A percentile compares a stretch with the other conserved stretches of the same genome.
These are phyloP conservation scores for Asterophora lycoperdoides DNA, from an alignment of 768 basidiomycete genomes.

Conservation along the genomic window DNA sequence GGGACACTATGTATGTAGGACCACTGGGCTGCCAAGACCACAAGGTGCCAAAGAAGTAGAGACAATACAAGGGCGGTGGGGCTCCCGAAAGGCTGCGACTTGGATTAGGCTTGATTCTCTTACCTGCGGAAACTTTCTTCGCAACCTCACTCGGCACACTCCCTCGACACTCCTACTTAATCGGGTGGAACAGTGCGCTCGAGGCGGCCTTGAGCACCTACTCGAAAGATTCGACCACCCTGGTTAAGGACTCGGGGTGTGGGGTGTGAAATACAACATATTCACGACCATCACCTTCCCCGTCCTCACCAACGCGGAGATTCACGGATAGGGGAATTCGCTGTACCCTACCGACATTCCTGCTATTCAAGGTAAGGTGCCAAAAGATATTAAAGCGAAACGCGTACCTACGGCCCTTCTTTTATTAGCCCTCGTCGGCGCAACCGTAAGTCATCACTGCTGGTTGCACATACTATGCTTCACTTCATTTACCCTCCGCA, in stretches of 20 bases:
- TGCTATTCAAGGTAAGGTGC: slow-evolving; percentile 40
- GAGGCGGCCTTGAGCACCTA: slow-evolving; percentile 39
- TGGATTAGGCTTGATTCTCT: too few species aligned
- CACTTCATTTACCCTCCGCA: background rate
- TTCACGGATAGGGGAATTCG: slow-evolving; percentile 54
- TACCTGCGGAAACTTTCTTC: too few species aligned
- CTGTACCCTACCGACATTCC: slow-evolving; percentile 51
- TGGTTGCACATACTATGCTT: too few species aligned
- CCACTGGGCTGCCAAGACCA: too few species aligned
- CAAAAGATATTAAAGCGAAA: background rate
- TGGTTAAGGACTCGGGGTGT: slow-evolving; percentile 57
- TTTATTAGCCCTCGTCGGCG: slow-evolving; percentile 37
- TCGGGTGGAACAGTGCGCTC: too few species aligned
- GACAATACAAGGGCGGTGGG: too few species aligned
- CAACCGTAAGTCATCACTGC: slow-evolving; percentile 44
- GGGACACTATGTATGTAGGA: too few species aligned
- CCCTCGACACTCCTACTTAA: too few species aligned
- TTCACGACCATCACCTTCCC: slow-evolving; percentile 58
- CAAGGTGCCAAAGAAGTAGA: too few species aligned
- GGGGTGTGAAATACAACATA: slow-evolving; percentile 56
- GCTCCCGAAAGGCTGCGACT: too few species aligned
- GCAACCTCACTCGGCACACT: too few species aligned
- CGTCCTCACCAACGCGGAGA: slow-evolving; percentile 49
- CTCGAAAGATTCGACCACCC: slow-evolving; percentile 43
- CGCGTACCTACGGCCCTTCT: background rate